Conservation (phyloP, 371 early-diverging fungal genomes). For the Capniomyces stellatus region DNA sequence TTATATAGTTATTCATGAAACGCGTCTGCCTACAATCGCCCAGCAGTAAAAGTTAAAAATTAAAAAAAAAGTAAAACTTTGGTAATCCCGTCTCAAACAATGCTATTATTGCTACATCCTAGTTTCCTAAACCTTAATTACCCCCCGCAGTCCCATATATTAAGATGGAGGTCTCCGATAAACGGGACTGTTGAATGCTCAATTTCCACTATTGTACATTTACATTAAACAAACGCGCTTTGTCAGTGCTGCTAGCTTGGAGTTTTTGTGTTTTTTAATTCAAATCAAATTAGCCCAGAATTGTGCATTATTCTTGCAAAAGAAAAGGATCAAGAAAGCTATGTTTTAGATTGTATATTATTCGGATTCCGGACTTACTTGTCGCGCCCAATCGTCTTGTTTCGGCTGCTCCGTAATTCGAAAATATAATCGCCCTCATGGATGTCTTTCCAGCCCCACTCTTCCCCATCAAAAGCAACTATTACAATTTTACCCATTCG, state of each 20-base stretch:
- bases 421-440: constrained; percentile 94
- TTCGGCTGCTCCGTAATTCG: constrained; percentile 87
- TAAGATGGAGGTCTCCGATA: constrained; percentile 80
- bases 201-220: constrained; percentile 57
- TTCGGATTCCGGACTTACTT: too few relatives aligned
- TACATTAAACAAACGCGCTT: too few relatives aligned
- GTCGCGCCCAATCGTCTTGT: constrained; percentile 89
- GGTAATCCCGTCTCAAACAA: too few relatives aligned
- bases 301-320: too few relatives aligned
- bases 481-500: not conserved
- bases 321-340: too few relatives aligned
- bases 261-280: too few relatives aligned
- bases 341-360: too few relatives aligned
- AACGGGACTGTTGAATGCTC: constrained; percentile 91
- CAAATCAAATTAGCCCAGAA: too few relatives aligned
- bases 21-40: constrained; percentile 86
- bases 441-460: constrained; percentile 96
- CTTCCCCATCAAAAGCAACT: constrained; percentile 94
- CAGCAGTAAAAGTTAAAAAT: not conserved
- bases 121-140: too few relatives aligned
- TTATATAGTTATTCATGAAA: constrained; percentile 92
- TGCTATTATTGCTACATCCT: too few relatives aligned
- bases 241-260: too few relatives aligned
- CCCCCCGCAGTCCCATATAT: constrained; percentile 93
- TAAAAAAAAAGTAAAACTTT: not conserved